Percentiles rank a stretch among this genome's conserved stretches.
Evolutionary conservation across 2,329 filamentous ascomycete genomes (phyloP).

Genomic region (Nemania serpens): DNA sequence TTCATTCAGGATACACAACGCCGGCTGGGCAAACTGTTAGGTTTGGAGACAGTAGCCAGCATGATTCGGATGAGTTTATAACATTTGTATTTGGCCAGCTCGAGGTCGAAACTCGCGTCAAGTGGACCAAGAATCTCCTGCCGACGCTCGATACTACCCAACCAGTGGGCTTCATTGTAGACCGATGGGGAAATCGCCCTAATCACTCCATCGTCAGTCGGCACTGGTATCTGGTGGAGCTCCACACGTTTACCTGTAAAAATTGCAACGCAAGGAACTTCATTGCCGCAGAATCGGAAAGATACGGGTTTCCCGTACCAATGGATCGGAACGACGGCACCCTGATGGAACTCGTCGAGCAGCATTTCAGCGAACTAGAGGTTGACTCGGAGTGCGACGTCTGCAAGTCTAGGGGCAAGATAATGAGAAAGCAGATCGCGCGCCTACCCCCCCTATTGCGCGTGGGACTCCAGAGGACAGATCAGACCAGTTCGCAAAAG

Average conservation of each 20-base stretch:
- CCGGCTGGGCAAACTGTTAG: constrained; percentile 30
- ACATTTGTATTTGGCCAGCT: constrained; percentile 80
- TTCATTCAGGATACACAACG: constrained; percentile 52
- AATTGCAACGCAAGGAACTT: constrained; percentile 48
- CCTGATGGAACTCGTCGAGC: neutral
- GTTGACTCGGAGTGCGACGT: constrained; percentile 20
- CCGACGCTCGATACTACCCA: constrained; percentile 32
- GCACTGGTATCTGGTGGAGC: constrained; percentile 72
- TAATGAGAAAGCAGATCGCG: constrained; percentile 8
- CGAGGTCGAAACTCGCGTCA: constrained; percentile 81
- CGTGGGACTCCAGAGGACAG: constrained; percentile 58
- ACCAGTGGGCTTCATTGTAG: constrained; percentile 62
- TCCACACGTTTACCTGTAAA: constrained; percentile 70
- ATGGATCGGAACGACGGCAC: neutral
- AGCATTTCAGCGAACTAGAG: constrained; percentile 3
- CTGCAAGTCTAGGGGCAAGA: constrained; percentile 16
- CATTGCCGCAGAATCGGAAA: constrained; percentile 3
- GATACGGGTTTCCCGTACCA: constrained; percentile 19
- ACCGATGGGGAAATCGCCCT: constrained; percentile 75
- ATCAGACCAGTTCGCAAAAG: constrained; percentile 55
- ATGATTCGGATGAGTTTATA: constrained; percentile 91
- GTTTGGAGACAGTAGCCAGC: constrained; percentile 78
- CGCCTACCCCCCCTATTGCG: constrained; percentile 69
- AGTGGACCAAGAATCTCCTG: constrained; percentile 43
- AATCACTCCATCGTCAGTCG: constrained; percentile 76